A percentile compares a stretch with the other conserved stretches of the same genome.
Evolutionary conservation across 441 rosid species (phyloP).

Genomic region (Corymbia calophylla): DNA sequence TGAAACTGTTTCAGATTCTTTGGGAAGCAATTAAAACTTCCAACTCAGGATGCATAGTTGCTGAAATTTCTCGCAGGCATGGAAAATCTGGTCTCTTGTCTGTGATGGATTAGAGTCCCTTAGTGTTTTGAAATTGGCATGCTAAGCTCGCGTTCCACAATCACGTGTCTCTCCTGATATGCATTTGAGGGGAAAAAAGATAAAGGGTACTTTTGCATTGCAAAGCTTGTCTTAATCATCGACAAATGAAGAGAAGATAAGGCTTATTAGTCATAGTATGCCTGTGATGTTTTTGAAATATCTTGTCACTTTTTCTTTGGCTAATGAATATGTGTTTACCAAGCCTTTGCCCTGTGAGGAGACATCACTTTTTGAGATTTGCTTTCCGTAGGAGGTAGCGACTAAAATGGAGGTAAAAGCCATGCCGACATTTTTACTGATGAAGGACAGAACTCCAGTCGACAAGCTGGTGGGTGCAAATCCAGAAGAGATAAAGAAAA

Average conservation of each 20-base stretch:
- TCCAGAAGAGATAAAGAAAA: conserved; percentile 79
- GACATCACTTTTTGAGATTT: background rate
- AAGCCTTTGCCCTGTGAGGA: background rate
- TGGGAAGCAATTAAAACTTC: background rate
- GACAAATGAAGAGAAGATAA: background rate
- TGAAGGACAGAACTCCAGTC: conserved; percentile 47
- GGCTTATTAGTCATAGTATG: background rate
- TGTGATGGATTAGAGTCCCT: background rate
- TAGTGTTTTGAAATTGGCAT: background rate
- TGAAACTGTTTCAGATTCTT: background rate
- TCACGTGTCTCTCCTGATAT: background rate
- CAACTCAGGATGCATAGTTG: background rate
- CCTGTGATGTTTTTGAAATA: background rate
- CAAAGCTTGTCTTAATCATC: background rate
- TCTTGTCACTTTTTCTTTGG: background rate
- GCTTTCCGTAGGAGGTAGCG: conserved; percentile 53
- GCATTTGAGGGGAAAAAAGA: background rate
- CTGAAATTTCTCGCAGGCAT: background rate
- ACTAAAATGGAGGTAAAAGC: conserved; percentile 61
- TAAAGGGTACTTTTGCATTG: background rate
- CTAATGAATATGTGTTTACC: background rate
- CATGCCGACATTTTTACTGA: conserved; percentile 84
- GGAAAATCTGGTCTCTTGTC: background rate
- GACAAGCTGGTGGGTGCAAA: conserved; percentile 90
- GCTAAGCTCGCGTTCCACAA: background rate